These are phyloP conservation scores for Quillaja saponaria DNA, from an alignment of 306 rosid genomes.

Conservation along the genomic window DNA sequence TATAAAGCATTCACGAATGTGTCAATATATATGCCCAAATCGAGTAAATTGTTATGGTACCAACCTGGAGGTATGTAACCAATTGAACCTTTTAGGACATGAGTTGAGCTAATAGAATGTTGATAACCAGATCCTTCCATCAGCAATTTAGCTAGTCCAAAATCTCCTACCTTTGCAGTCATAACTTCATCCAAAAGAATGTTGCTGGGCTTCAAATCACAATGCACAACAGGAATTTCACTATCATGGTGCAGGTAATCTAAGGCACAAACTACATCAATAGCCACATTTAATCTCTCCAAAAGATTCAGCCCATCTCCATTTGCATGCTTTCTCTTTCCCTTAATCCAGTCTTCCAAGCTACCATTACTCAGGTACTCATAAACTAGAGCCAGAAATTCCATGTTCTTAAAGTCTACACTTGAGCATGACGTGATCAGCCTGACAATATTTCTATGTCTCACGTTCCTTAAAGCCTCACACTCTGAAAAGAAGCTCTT, in stretches of 20 bases:
- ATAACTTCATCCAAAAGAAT: slow-evolving; percentile 55
- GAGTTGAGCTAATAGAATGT: slow-evolving; percentile 49
- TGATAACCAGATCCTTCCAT: slow-evolving; percentile 40
- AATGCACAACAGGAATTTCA: slow-evolving; percentile 66
- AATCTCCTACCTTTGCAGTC: slow-evolving; percentile 78
- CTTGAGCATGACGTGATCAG: slow-evolving; percentile 77
- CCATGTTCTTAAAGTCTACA: slow-evolving; percentile 55
- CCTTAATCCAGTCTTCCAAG: slow-evolving; percentile 76
- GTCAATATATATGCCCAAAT: too few relatives aligned
- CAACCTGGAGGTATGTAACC: slow-evolving; percentile 90
- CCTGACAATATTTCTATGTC: slow-evolving; percentile 73
- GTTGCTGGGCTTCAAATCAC: too few relatives aligned
- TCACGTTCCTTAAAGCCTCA: slow-evolving; percentile 54
- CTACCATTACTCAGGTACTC: slow-evolving; percentile 67
- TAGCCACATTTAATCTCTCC: slow-evolving; percentile 63
- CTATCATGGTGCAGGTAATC: slow-evolving; percentile 71
- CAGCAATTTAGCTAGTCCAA: slow-evolving; percentile 66
- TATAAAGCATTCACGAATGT: too few relatives aligned
- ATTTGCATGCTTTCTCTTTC: slow-evolving; percentile 41
- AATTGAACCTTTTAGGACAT: slow-evolving; percentile 65
- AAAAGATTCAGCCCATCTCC: slow-evolving; percentile 49
- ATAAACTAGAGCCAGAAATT: slow-evolving; percentile 68
- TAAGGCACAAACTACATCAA: slow-evolving; percentile 62
- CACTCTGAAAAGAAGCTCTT: slow-evolving; percentile 83
- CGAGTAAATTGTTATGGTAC: not conserved